Percentiles rank a stretch among this genome's conserved stretches.
Conservation (phyloP, 257 asterid species). For the Ilex asprella region DNA sequence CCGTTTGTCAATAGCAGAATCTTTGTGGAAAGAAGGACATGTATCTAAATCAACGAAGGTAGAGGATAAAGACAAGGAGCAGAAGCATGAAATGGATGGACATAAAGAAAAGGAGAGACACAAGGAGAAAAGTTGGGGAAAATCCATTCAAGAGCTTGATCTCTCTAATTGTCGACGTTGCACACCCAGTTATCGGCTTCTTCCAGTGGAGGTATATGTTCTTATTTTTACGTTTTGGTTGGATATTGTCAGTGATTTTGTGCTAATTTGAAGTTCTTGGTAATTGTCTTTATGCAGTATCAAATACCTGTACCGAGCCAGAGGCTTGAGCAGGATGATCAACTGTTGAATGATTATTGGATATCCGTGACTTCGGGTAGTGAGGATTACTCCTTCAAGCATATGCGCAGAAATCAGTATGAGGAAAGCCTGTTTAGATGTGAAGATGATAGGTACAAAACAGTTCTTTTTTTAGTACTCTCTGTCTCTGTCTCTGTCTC, state of each 20-base stretch:
- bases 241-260: neutral
- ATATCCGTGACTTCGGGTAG: constrained; percentile 99
- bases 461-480: neutral
- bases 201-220: constrained; percentile 86
- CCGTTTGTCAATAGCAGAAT: constrained; percentile 45
- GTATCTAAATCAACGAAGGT: constrained; percentile 53
- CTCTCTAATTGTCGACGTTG: constrained; percentile 75
- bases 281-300: constrained; percentile 47
- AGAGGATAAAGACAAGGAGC: constrained; percentile 80
- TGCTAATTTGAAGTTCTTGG: constrained; percentile 3
- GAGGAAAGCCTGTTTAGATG: constrained; percentile 98
- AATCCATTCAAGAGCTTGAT: constrained; percentile 96
- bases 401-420: constrained; percentile 94
- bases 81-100: constrained; percentile 72
- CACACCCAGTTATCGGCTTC: constrained; percentile 95
- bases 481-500: neutral
- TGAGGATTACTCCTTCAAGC: constrained; percentile 97
- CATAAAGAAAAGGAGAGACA: constrained; percentile 73
- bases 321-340: constrained; percentile 83
- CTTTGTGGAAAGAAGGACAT: constrained; percentile 74
- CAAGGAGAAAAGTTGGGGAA: constrained; percentile 79
- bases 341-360: constrained; percentile 86
- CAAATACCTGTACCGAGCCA: constrained; percentile 84
- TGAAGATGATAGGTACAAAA: constrained; percentile 90
- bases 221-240: constrained; percentile 6